Evolutionary conservation across 371 early-diverging fungal genomes (phyloP).

Genomic region (Actinomucor elegans): DNA sequence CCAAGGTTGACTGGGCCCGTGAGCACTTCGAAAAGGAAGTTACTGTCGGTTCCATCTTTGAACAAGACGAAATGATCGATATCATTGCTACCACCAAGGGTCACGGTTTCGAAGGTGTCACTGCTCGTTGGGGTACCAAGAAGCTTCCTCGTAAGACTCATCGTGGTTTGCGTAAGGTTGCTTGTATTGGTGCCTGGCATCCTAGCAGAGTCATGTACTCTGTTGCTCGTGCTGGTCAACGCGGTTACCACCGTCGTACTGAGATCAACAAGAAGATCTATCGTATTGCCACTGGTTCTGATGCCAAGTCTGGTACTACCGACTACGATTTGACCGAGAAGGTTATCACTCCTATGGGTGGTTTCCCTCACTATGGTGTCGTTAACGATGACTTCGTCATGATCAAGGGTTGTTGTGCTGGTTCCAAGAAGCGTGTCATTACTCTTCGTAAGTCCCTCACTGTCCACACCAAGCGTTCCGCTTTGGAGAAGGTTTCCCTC

Average conservation of each 20-base stretch:
- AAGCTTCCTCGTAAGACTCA: constrained; percentile 99
- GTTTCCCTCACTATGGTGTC: constrained; percentile 99
- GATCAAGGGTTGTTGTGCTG: constrained; percentile 99
- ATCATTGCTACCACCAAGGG: constrained; percentile 99
- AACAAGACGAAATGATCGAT: constrained; percentile 99
- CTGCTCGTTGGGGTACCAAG: constrained; percentile 99
- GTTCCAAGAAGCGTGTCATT: constrained; percentile 98
- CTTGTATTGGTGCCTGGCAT: constrained; percentile 99
- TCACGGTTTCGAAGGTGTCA: constrained; percentile 99
- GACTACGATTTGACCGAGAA: constrained; percentile 99
- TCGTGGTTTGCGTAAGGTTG: constrained; percentile 99
- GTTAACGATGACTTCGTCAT: constrained; percentile 99
- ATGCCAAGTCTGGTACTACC: constrained; percentile 88
- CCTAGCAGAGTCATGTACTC: constrained; percentile 99
- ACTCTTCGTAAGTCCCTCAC: constrained; percentile 99
- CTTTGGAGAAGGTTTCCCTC: constrained; percentile 95
- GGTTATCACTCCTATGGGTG: constrained; percentile 99
- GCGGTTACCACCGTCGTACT: constrained; percentile 99
- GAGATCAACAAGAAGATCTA: constrained; percentile 99
- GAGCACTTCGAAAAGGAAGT: constrained; percentile 98
- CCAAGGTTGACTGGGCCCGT: constrained; percentile 99
- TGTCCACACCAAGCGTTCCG: constrained; percentile 92
- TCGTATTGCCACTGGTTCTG: constrained; percentile 94
- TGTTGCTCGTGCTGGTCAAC: constrained; percentile 99
- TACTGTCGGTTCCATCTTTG: constrained; percentile 89